A percentile compares a stretch with the other conserved stretches of the same genome.
Conservation (phyloP, 2,329 filamentous ascomycete species). For the Xylariomycetidae sp. region DNA sequence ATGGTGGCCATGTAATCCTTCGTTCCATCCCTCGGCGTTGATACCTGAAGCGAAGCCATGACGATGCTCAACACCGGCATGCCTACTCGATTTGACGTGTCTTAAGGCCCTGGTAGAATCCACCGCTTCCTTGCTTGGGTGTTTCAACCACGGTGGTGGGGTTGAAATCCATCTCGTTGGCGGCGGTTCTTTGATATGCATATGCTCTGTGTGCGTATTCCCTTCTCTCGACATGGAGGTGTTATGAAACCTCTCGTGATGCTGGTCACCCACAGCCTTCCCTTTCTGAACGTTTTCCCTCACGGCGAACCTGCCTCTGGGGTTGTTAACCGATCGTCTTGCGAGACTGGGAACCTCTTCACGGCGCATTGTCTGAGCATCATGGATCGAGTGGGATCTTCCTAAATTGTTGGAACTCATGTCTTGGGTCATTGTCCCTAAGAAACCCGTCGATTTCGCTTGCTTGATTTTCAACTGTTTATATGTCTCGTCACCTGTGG, state of each 20-base stretch:
- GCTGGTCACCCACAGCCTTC: neutral
- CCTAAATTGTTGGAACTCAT: no score
- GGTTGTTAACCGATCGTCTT: no score
- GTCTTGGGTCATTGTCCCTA: no score
- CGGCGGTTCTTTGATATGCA: constrained; percentile 2
- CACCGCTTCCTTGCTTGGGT: constrained; percentile 19
- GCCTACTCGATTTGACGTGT: constrained; percentile 14
- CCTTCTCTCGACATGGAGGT: neutral
- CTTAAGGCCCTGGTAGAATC: constrained; percentile 17
- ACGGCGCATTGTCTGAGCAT: no score
- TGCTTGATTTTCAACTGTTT: no score
- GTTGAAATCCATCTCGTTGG: constrained; percentile 18
- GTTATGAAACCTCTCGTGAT: neutral
- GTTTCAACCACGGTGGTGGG: constrained; percentile 24
- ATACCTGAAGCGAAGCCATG: constrained; percentile 6
- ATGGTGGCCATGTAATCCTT: constrained; percentile 1
- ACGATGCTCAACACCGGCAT: constrained; percentile 6
- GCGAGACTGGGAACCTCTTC: no score
- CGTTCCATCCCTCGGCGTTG: constrained; percentile 1
- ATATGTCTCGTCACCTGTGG: no score
- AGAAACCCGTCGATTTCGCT: no score
- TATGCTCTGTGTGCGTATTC: neutral
- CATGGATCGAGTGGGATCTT: no score
- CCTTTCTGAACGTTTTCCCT: no score
- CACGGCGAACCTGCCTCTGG: no score